phyloP scores from a whole-genome alignment of 345 rosid genomes.

The Sonneratia alba region DNA sequence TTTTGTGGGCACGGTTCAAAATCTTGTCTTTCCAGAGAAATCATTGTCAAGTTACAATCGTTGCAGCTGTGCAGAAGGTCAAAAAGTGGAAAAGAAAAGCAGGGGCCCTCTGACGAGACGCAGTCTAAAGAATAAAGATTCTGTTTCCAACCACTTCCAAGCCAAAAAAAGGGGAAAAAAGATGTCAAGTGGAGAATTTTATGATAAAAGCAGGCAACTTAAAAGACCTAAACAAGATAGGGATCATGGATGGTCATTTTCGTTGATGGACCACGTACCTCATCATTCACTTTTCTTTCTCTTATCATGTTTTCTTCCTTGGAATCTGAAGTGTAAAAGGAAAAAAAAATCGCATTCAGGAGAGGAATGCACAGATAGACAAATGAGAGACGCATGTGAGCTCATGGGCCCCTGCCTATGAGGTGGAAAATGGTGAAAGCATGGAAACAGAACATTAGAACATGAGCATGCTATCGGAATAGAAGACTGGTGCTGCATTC shows the following conservation, averaged over 20 bases:
- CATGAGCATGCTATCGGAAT: slow-evolving; percentile 30
- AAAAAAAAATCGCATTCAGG: background rate
- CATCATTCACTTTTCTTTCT: too few relatives aligned
- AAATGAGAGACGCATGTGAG: slow-evolving; percentile 5
- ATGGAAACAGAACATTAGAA: slow-evolving; percentile 17
- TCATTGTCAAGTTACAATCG: slow-evolving; percentile 4
- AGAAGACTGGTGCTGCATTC: slow-evolving; percentile 12
- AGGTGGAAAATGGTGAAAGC: background rate
- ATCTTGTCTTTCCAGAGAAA: background rate
- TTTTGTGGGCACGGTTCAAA: background rate
- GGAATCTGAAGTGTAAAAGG: too few relatives aligned
- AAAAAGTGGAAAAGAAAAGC: slow-evolving; percentile 1
- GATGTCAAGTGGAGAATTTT: background rate
- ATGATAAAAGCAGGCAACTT: too few relatives aligned
- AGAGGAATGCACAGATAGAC: too few relatives aligned
- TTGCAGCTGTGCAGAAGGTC: slow-evolving; percentile 5
- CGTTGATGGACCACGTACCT: too few relatives aligned
- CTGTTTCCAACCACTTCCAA: slow-evolving; percentile 20
- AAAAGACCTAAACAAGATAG: too few relatives aligned
- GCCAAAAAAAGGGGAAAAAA: slow-evolving; percentile 12
- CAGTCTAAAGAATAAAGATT: background rate
- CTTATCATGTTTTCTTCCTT: too few relatives aligned
- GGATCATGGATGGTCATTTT: too few relatives aligned
- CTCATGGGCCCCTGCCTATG: background rate
- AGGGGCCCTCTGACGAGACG: background rate